These are phyloP conservation scores for Helminthosporium solani DNA, from an alignment of 2,329 filamentous ascomycete species.

Conservation along the genomic window DNA sequence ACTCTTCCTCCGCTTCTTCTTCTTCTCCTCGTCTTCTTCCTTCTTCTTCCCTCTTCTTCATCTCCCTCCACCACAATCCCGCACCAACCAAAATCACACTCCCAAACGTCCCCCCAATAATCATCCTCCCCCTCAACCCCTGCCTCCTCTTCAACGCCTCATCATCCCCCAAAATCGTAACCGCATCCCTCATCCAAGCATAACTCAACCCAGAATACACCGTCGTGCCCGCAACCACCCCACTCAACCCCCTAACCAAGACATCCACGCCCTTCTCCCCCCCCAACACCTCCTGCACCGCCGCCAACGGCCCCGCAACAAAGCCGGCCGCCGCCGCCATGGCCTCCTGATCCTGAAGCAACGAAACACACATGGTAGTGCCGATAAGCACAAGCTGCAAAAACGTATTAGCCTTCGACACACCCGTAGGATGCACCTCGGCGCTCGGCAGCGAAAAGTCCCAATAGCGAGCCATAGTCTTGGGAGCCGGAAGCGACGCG, in stretches of 20 bases:
- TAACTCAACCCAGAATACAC: slow-evolving; percentile 94
- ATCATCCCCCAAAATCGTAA: slow-evolving; percentile 70
- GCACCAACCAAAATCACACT: slow-evolving; percentile 45
- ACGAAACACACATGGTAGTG: slow-evolving; percentile 75
- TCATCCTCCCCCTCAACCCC: slow-evolving; percentile 49
- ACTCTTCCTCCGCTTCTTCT: slow-evolving; percentile 6
- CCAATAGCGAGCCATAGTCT: slow-evolving; percentile 92
- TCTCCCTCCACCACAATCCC: slow-evolving; percentile 29
- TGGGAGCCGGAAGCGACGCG: slow-evolving; percentile 89
- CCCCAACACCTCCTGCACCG: slow-evolving; percentile 29
- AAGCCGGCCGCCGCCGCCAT: slow-evolving; percentile 50
- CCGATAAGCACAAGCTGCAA: slow-evolving; percentile 86
- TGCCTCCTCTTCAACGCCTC: slow-evolving; percentile 51
- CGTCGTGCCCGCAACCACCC: slow-evolving; percentile 83
- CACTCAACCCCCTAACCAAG: slow-evolving; percentile 55
- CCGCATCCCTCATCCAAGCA: slow-evolving; percentile 83
- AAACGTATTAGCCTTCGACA: slow-evolving; percentile 90
- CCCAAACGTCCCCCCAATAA: slow-evolving; percentile 51
- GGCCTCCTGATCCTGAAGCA: slow-evolving; percentile 60
- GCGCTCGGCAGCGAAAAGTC: slow-evolving; percentile 90
- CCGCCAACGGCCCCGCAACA: slow-evolving; percentile 17
- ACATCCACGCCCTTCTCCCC: slow-evolving; percentile 38
- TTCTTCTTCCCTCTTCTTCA: slow-evolving; percentile 12
- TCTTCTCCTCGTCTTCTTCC: slow-evolving; percentile 4
- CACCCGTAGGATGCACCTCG: slow-evolving; percentile 78